These are phyloP conservation scores for Porpolomopsis calyptriformis DNA, from an alignment of 768 basidiomycete species.

Conservation along the genomic window DNA sequence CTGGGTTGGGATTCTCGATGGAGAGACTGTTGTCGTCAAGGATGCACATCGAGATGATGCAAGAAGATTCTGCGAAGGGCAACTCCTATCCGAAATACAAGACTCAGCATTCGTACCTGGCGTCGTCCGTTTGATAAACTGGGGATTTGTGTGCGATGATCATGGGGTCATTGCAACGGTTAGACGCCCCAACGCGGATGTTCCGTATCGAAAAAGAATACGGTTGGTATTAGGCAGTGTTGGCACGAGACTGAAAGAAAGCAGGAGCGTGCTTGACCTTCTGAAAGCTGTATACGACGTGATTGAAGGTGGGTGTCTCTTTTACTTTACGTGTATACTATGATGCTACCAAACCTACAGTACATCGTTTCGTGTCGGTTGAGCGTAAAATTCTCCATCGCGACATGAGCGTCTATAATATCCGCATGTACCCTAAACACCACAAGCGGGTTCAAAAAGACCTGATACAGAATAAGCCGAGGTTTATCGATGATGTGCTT, in stretches of 20 bases:
- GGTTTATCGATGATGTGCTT: not conserved
- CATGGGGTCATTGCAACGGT: not conserved
- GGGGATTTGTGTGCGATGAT: not conserved
- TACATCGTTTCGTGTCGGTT: constrained; percentile 1
- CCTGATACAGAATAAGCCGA: not conserved
- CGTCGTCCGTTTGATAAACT: constrained; percentile 1
- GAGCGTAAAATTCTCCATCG: not conserved
- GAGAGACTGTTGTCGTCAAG: not conserved
- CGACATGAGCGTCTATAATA: constrained; percentile 1
- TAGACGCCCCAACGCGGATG: not conserved
- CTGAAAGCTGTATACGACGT: constrained; percentile 1
- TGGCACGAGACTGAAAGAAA: not conserved
- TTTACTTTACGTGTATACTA: not conserved
- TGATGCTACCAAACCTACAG: not conserved
- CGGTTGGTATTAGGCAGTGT: not conserved
- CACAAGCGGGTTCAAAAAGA: not conserved
- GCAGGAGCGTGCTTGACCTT: not conserved
- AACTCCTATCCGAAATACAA: constrained; percentile 1
- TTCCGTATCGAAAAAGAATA: not conserved
- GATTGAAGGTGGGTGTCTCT: not conserved
- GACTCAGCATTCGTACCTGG: not conserved
- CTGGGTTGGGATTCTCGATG: not conserved
- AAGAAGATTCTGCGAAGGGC: constrained; percentile 1
- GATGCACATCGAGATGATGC: constrained; percentile 2
- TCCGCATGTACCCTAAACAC: constrained; percentile 1